Evolutionary conservation across 306 rosid species (phyloP), one percentile per base, ranked within the genome.

Genomic region (Benincasa hispida): DNA sequence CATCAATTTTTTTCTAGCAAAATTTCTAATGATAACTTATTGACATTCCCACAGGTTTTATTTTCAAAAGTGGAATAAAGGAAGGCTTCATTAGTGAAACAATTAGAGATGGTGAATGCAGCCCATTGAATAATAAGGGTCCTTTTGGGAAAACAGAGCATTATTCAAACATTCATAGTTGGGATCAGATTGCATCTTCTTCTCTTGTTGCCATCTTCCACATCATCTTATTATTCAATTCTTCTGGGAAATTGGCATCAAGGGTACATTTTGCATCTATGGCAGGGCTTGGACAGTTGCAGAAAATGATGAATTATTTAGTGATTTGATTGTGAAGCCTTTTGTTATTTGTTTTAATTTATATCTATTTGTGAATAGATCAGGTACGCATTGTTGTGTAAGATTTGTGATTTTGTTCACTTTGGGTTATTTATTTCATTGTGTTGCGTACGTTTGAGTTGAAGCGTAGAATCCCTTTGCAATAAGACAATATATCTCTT

Each of bases 91-190:
- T 80, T 47, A 63, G 82, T 80, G 84, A 75, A 78, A 80, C 53
- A 78, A 78, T 78, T 84, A 81, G 82, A 76, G 70, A 75, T 80
- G 84, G 79, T 83, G 87, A 87, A 83, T 86, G 82, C 81, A 58
- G 80, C 84, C 78, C 83, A 84, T 80, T 55, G 76, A 91, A 89
- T 85, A 91, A 91, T 86, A 91, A 91, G 81, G 83, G 89, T 87
- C 89, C 85, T 84, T 75, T 76, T 45, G 73, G 56, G 32, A 76
- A 56, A 76, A 82, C 80, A 56, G 32, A 7, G 62, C 66, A 63
- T 81, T 41, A 60, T 81, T 54, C 72, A 82, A 76, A 70, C 76
- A 54, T 66, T 60, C 32, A 28, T 37, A 51, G 76, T 80, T 87
- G 87, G 85, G 85, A 87, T 78, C 56, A 54, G 59, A 75, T 70